These are phyloP conservation scores for Rutstroemia sp. DNA, from an alignment of 2,329 filamentous ascomycete species.

Conservation along the genomic window DNA sequence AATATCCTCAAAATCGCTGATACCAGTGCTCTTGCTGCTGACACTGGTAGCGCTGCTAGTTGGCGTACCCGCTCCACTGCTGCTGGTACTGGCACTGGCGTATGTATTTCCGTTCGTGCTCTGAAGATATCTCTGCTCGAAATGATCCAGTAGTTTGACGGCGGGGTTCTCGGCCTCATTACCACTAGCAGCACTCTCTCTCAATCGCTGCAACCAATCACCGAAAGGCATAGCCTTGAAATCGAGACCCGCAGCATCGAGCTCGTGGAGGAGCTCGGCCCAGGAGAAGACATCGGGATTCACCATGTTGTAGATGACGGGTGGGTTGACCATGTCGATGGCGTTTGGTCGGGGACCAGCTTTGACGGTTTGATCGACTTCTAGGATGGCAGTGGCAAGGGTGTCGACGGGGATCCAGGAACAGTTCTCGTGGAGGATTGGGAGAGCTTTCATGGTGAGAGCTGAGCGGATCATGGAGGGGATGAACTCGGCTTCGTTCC, in stretches of 20 bases:
- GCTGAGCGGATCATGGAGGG: constrained; percentile 44
- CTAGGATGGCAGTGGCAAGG: constrained; percentile 35
- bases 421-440: constrained; percentile 34
- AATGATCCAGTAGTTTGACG: constrained; percentile 8
- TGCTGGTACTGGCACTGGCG: neutral
- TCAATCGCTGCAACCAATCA: constrained; percentile 39
- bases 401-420: constrained; percentile 40
- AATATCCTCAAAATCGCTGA: constrained; percentile 1
- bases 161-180: constrained; percentile 23
- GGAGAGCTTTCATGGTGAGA: constrained; percentile 36
- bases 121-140: constrained; percentile 8
- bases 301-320: constrained; percentile 43
- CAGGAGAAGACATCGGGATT: constrained; percentile 41
- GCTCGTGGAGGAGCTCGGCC: constrained; percentile 42
- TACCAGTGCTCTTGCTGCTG: neutral
- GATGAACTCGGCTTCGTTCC: constrained; percentile 45
- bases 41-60: neutral
- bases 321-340: constrained; percentile 6
- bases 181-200: constrained; percentile 39
- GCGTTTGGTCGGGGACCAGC: constrained; percentile 6
- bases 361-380: constrained; percentile 28
- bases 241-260: constrained; percentile 37
- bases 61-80: neutral
- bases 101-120: constrained; percentile 2
- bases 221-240: constrained; percentile 37